Base-by-base conservation (phyloP, 1,139 yeast species). In the Sugiyamaella pinicola region DNA sequence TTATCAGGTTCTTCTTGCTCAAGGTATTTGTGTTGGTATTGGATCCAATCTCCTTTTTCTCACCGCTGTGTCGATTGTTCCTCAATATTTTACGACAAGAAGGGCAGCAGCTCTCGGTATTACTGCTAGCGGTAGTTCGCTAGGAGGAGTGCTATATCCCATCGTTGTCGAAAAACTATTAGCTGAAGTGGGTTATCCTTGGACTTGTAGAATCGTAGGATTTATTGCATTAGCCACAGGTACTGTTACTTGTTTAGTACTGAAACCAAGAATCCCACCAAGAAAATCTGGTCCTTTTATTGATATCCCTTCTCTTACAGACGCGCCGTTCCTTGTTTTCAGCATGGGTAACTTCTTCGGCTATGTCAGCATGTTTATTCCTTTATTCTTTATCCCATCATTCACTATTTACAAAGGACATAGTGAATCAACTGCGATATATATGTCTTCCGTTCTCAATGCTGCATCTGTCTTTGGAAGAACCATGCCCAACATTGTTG, bases 31-130 rank as follows among this genome's bases (percentile, higher is more conserved):
- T 22, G 70, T 77, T 7, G 89, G 78, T 13, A 69, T 77, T 2
- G 88, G 87, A 0, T 55, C 80, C 5, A 85, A 85, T 0, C 56
- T 64, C 18, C 47, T 60, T 13, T 65, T 63, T 49, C 56, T 61
- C 10, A 55, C 60, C 1, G 57, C 62, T 1, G 54, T 66, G 35
- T 59, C 68, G 1, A 59, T 61, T 17, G 61, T 63, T 7, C 58
- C 69, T 5, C 85, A 80, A 58, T 84, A 79, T 70, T 84, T 83
- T 65, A 70, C 74, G 54, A 74, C 71, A 51, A 76, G 70, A 54
- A 72, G 85, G 53, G 78, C 83, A 0, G 67, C 81, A 26, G 87
- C 85, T 1, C 67, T 76, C 9, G 84, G 85, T 2, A 58, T 83
- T 1, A 78, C 80, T 1, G 74, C 83, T 0, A 75, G 81, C 1